Evolutionary conservation across 768 basidiomycete species (phyloP), one percentile per base, ranked within the genome.

Genomic region (Mrakia blollopis): DNA sequence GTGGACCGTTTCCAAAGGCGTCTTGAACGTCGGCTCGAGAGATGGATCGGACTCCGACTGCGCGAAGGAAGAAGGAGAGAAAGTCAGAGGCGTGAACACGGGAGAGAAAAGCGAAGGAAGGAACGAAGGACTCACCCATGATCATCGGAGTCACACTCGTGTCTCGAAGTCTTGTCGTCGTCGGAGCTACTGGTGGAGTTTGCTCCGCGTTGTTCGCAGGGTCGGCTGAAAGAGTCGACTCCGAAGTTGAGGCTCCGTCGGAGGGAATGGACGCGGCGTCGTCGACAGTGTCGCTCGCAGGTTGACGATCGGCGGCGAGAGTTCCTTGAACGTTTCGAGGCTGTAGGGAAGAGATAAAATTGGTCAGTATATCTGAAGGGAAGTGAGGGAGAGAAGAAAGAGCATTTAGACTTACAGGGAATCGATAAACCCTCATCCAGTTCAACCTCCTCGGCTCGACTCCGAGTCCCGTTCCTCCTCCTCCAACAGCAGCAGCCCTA

Each of bases 381-480:
- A 37, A 18, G 16, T 32, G 23, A 7, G 9, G 28, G 21, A 41
- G 41, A 10, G 30, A 18, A 25, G 41, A 37, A 37, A 4, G 35
- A 44, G 41, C 35, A 1, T 7, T n/a, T n/a, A 39, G 57, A 74
- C 73, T 4, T 13, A 74, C 73, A 35, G 75, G 41, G 54, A 76
- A 76, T 25, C 75, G 75, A 57, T 76, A 71, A 37, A 76, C 75
- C 8, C 75, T 35, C 47, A 50, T 70, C 75, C 75, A 76, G 52
- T 76, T 76, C 50, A 76, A 50, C 44, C 65, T 39, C 35, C 65
- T 35, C 6, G 65, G 65, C 32, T 68, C 65, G 25, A 68, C 65
- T 39, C 65, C 65, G 10, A 68, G 23, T 0, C 65, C 65, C 21
- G 35, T 10, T 35, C 65, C 65, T 37, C 65, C 65, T 39, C 65